Evolutionary conservation across 2,329 filamentous ascomycete species (phyloP), one percentile per base, ranked within the genome.

Genomic region (Celoporthe dispersa): DNA sequence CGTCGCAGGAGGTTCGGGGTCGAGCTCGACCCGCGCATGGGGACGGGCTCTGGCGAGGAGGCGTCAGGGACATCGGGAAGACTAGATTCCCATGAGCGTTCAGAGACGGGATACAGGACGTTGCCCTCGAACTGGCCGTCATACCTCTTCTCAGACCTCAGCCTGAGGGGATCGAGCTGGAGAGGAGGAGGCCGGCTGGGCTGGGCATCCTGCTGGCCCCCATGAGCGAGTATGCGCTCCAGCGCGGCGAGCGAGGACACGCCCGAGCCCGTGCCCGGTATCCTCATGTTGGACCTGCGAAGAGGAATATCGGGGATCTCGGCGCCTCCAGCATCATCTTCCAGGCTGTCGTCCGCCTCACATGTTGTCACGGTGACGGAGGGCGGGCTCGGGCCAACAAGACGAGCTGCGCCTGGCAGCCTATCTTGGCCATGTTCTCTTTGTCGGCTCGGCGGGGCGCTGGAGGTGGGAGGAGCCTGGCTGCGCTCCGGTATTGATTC

Each of bases 241-340:
- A 71, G 57, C 12, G 64, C 60, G 31, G n/a, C n/a, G 16, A 69
- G 51, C 33, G 66, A 59, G 19, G 68, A 61, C 22, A 53, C 25
- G n/a, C 22, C 66, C 19, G 65, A 64, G 51, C 67, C 66, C 25
- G 57, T 12, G 37, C 63, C 60, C 41, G 61, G 53, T 25, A 63
- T 63, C 39, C 68, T 63, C 35, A 37, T 60, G 28, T 62, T 39
- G n/a, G 66, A 48, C 57, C 69, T 68, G 33, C 71, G 71, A 44
- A 72, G 66, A 33, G 71, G 71, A 14, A 72, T 72, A 22, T 71
- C 69, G 19, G 71, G 71, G 31, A 72, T 68, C 3, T 67, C 66
- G 9, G 69, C 71, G 16, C 69, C 68, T 12, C 57, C 41, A 39
- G 35, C n/a, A 31, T 72, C 67, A 3, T 64, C 63, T 5, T 37